Conservation (phyloP, 2,329 filamentous ascomycete genomes). For the Aureobasidium musti region DNA sequence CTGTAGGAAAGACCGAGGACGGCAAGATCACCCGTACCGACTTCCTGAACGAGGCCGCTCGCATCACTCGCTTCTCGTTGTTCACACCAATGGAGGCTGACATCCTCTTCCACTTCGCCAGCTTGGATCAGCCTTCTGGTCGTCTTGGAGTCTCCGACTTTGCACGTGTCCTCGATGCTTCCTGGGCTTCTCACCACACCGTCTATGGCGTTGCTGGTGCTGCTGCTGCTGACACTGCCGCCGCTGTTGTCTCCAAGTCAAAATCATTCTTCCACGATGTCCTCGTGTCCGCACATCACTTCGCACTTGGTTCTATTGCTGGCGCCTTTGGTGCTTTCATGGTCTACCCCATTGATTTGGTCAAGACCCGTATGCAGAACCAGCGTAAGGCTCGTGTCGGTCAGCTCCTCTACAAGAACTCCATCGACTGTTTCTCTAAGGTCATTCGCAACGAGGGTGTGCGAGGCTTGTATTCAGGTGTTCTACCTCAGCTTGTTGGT, state of each 20-base stretch:
- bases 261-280: slow-evolving; percentile 63
- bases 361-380: slow-evolving; percentile 99
- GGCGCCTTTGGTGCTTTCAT: slow-evolving; percentile 98
- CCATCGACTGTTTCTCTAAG: slow-evolving; percentile 90
- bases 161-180: slow-evolving; percentile 89
- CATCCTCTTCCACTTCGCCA: slow-evolving; percentile 97
- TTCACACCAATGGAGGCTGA: slow-evolving; percentile 99
- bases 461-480: slow-evolving; percentile 87
- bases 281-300: slow-evolving; percentile 83
- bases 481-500: slow-evolving; percentile 91
- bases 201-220: slow-evolving; percentile 51
- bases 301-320: slow-evolving; percentile 81
- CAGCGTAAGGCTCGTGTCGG: slow-evolving; percentile 82
- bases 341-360: slow-evolving; percentile 98
- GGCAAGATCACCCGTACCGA: slow-evolving; percentile 93
- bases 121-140: slow-evolving; percentile 84
- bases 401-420: slow-evolving; percentile 93
- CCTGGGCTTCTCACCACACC: slow-evolving; percentile 65
- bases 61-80: slow-evolving; percentile 87
- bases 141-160: slow-evolving; percentile 82
- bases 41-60: slow-evolving; percentile 91
- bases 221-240: slow-evolving; percentile 48
- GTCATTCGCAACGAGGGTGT: slow-evolving; percentile 91
- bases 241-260: slow-evolving; percentile 58
- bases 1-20: slow-evolving; percentile 77